Evolutionary conservation across 1,284 basidiomycete species (phyloP), one percentile per base, ranked within the genome.

Genomic region (Cryptococcus amylolentus): DNA sequence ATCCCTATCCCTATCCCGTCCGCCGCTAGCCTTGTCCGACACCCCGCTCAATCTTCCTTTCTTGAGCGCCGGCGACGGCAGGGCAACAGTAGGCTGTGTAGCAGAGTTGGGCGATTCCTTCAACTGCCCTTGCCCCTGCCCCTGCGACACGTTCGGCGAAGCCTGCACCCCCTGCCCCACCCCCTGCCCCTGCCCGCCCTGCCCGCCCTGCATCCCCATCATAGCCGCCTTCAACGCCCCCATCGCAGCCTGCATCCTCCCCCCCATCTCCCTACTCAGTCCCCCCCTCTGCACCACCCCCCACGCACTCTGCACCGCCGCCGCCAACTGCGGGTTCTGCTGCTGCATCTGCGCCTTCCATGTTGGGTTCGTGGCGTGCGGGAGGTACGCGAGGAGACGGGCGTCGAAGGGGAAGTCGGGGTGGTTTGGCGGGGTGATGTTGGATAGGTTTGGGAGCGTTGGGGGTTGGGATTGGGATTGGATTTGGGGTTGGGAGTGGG

Each of bases 381-480:
- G 58, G 8, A 73, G 49, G 23, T 63, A 54, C 0, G 67, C 55
- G 2, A 75, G 45, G 18, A 75, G 47, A n/a, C 69, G 59, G 4
- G 59, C 66, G 52, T 76, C 69, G 56, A 76, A 74, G 1, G 72
- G 73, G 54, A 75, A 76, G 52, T 72, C 72, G 45, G 63, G 56
- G 2, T 42, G 41, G 26, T 48, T 18, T 2, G 31, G 46, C 14
- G 27, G 46, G 27, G 46, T 14, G 49, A 38, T 8, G 42, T n/a
- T 16, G 41, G 40, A 27, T 23, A 27, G 51, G 1, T 58, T 57
- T n/a, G 54, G 56, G n/a, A 51, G 64, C 63, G 35, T 66, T 35
- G 57, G 61, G 65, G 57, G 26, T 62, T 61, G 4, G 61, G 63
- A 23, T 2, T 23, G 31, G 10, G 6, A 5, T 10, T 35, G 31